Evolutionary conservation across 2,329 filamentous ascomycete genomes (phyloP).

Genomic region (Chrysoporthe cubensis): DNA sequence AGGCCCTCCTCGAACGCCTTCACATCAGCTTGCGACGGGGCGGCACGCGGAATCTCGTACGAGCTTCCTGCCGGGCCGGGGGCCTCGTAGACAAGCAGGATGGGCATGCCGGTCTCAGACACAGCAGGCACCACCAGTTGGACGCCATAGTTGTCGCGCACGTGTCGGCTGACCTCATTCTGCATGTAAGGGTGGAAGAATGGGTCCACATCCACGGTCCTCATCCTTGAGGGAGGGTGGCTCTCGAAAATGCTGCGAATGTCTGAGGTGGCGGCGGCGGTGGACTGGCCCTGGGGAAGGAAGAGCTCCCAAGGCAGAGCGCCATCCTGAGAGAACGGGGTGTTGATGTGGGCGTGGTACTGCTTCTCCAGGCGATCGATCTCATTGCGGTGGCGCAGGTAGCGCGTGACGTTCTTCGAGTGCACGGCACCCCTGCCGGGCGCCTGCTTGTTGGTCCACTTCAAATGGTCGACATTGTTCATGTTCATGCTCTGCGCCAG

Average conservation of each 20-base stretch:
- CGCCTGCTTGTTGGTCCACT: slow-evolving; percentile 55
- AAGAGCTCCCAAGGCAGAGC: slow-evolving; percentile 86
- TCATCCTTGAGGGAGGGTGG: slow-evolving; percentile 74
- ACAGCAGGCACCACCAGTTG: slow-evolving; percentile 72
- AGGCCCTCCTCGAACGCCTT: slow-evolving; percentile 59
- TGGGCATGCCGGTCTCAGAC: slow-evolving; percentile 59
- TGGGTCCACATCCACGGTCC: slow-evolving; percentile 69
- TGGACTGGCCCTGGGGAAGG: slow-evolving; percentile 82
- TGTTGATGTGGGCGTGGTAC: slow-evolving; percentile 86
- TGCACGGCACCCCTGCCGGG: slow-evolving; percentile 75
- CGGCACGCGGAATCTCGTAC: slow-evolving; percentile 59
- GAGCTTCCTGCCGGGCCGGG: slow-evolving; percentile 49
- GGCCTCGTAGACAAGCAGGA: slow-evolving; percentile 78
- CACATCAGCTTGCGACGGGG: slow-evolving; percentile 55
- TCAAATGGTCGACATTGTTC: slow-evolving; percentile 75
- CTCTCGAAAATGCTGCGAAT: slow-evolving; percentile 74
- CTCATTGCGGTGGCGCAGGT: slow-evolving; percentile 80
- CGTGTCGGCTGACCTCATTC: slow-evolving; percentile 63
- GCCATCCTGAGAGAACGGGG: slow-evolving; percentile 70
- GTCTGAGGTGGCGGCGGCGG: slow-evolving; percentile 73
- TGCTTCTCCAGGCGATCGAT: slow-evolving; percentile 80
- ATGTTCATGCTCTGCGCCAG: slow-evolving; percentile 86
- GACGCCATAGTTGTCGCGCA: slow-evolving; percentile 73
- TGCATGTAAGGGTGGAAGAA: slow-evolving; percentile 79
- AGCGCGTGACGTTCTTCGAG: slow-evolving; percentile 84